Evolutionary conservation across 1,139 yeast genomes (phyloP).

Genomic region (Starmera stellimalicola): DNA sequence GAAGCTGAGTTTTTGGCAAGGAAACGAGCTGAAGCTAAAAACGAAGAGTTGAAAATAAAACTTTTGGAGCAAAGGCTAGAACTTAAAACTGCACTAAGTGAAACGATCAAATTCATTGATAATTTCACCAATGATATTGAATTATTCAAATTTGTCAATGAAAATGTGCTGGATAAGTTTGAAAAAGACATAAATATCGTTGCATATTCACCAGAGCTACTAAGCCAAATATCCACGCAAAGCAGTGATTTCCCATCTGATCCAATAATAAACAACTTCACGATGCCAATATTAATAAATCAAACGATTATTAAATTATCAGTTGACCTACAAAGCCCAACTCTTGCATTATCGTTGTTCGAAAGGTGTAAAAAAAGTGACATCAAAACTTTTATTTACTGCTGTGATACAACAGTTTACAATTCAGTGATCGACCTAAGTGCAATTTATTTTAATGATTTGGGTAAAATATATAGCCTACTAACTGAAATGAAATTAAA

Average conservation of each 20-base stretch:
- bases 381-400: constrained; percentile 27
- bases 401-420: constrained; percentile 31
- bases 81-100: background rate
- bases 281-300: constrained; percentile 12
- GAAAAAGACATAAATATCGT: too few species aligned
- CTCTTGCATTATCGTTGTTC: constrained; percentile 30
- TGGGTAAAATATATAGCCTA: constrained; percentile 24
- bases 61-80: background rate
- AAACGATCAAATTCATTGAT: background rate
- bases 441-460: constrained; percentile 31
- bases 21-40: background rate
- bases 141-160: background rate
- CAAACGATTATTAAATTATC: constrained; percentile 19
- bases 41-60: background rate
- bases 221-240: too few species aligned
- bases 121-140: background rate
- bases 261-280: constrained; percentile 45
- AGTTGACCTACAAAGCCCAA: constrained; percentile 24
- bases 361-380: constrained; percentile 26
- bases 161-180: too few species aligned
- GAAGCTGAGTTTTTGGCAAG: background rate
- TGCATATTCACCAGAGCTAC: too few species aligned
- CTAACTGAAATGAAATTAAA: constrained; percentile 33
- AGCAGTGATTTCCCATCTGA: too few species aligned
- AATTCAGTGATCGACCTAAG: constrained; percentile 27